Conservation (phyloP, 2,329 filamentous ascomycete genomes). For the Fusarium sp. region DNA sequence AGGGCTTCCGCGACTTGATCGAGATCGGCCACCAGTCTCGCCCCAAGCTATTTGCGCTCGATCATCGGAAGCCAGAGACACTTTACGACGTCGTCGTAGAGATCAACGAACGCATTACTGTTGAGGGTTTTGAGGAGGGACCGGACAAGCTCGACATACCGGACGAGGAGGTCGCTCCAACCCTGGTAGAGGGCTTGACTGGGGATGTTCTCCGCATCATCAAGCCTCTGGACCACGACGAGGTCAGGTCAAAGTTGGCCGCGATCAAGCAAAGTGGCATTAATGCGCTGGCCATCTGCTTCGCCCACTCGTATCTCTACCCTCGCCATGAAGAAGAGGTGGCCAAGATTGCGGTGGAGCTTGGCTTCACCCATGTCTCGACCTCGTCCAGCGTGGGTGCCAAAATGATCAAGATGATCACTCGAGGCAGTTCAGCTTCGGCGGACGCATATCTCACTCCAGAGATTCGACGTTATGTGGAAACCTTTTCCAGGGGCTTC, state of each 20-base stretch:
- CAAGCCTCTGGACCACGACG: slow-evolving; percentile 64
- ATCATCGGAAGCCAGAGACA: slow-evolving; percentile 70
- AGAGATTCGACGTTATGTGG: neutral
- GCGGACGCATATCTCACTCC: slow-evolving; percentile 76
- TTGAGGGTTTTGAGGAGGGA: slow-evolving; percentile 65
- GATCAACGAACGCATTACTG: slow-evolving; percentile 73
- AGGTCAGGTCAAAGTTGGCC: slow-evolving; percentile 56
- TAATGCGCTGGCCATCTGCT: slow-evolving; percentile 68
- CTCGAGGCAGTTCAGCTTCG: slow-evolving; percentile 71
- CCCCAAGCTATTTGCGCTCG: slow-evolving; percentile 75
- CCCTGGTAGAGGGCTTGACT: neutral
- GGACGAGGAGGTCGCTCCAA: neutral
- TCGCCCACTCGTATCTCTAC: slow-evolving; percentile 89
- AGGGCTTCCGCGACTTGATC: slow-evolving; percentile 69
- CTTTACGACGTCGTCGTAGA: slow-evolving; percentile 73
- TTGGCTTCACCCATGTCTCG: slow-evolving; percentile 75
- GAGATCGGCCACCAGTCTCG: slow-evolving; percentile 75
- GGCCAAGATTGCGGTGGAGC: slow-evolving; percentile 73
- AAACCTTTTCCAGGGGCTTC: slow-evolving; percentile 17
- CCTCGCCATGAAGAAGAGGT: slow-evolving; percentile 79
- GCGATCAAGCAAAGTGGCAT: slow-evolving; percentile 71
- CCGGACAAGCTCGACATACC: neutral
- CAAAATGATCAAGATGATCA: slow-evolving; percentile 71
- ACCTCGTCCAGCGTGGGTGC: slow-evolving; percentile 67
- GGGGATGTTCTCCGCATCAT: neutral